phyloP scores from a whole-genome alignment of 2,329 filamentous ascomycete genomes.

The Paecilomyces dactylethromorphus region DNA sequence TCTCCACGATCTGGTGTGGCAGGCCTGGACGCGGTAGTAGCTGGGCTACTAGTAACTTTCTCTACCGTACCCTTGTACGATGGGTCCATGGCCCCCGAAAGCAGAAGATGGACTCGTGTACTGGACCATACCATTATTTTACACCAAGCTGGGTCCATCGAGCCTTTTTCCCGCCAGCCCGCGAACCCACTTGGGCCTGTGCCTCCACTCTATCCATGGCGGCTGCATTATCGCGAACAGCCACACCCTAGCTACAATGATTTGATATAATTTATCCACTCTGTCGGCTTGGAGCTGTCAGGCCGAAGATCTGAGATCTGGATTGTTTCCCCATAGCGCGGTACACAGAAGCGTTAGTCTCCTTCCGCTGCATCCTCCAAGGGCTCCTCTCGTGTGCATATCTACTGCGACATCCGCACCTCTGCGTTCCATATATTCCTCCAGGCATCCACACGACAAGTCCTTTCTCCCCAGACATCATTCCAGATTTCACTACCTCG shows the following conservation, averaged over 20 bases:
- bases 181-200: not conserved
- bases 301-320: constrained; percentile 19
- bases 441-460: not conserved
- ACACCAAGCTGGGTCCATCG: not conserved
- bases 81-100: not conserved
- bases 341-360: constrained; percentile 2
- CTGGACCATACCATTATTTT: not conserved
- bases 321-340: constrained; percentile 7
- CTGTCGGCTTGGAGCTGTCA: constrained; percentile 9
- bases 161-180: not conserved
- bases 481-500: not conserved
- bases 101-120: not conserved
- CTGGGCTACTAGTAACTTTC: not conserved
- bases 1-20: constrained; percentile 18
- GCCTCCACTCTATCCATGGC: not conserved
- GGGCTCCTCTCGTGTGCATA: not conserved
- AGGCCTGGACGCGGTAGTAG: not conserved
- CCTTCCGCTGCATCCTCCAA: not conserved
- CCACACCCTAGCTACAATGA: constrained; percentile 5
- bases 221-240: not conserved
- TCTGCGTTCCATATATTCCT: not conserved
- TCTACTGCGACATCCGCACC: not conserved
- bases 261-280: constrained; percentile 6
- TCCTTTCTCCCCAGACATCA: not conserved
- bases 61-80: not conserved